phyloP scores from a whole-genome alignment of 768 basidiomycete genomes.

The Grammothele lineata region DNA sequence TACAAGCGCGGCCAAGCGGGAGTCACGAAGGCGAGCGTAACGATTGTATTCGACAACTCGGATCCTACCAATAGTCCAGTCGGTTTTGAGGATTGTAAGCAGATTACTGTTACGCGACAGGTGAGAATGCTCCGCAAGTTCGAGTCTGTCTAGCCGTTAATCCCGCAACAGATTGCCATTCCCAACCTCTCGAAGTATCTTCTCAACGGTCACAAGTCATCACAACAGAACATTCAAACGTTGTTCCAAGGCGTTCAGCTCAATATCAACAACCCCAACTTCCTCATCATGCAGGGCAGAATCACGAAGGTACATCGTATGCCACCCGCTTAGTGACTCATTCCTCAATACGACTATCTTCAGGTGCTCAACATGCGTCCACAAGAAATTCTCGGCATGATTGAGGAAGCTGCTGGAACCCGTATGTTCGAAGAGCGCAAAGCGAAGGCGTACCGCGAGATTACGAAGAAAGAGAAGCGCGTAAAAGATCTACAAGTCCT shows the following conservation, averaged over 20 bases:
- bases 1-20: conserved; percentile 99
- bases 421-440: conserved; percentile 99
- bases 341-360: too few relatives aligned
- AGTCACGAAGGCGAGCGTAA: conserved; percentile 94
- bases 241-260: conserved; percentile 96
- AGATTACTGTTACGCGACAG: conserved; percentile 97
- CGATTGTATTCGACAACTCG: conserved; percentile 98
- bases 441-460: conserved; percentile 93
- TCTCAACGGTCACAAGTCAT: conserved; percentile 91
- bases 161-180: conserved; percentile 69
- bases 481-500: conserved; percentile 83
- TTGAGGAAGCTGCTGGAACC: conserved; percentile 97
- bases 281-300: conserved; percentile 98
- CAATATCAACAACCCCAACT: conserved; percentile 99
- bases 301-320: conserved; percentile 79
- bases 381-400: conserved; percentile 95
- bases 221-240: conserved; percentile 79
- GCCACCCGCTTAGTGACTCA: not conserved
- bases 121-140: conserved; percentile 35
- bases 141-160: not conserved
- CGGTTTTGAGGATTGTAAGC: conserved; percentile 72
- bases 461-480: conserved; percentile 95
- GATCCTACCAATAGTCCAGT: conserved; percentile 80
- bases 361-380: conserved; percentile 97
- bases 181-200: conserved; percentile 95